A percentile compares a stretch with the other conserved stretches of the same genome.
These are phyloP conservation scores for Clarkia xantiana DNA, from an alignment of 345 rosid species.

Conservation along the genomic window DNA sequence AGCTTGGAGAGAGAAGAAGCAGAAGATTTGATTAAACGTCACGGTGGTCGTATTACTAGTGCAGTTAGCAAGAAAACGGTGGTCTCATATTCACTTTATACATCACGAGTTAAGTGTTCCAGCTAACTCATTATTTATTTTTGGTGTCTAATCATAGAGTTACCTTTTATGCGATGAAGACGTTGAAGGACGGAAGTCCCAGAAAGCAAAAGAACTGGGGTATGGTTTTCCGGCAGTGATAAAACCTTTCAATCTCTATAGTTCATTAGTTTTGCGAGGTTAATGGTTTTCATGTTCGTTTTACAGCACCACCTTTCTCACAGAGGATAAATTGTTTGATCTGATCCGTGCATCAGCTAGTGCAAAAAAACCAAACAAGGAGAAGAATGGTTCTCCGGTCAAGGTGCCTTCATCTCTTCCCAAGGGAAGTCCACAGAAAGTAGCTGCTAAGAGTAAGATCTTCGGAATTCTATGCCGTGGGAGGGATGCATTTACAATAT, in stretches of 20 bases:
- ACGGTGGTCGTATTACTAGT: slow-evolving; percentile 90
- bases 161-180: slow-evolving; percentile 96
- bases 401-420: slow-evolving; percentile 25
- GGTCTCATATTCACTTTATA: slow-evolving; percentile 10
- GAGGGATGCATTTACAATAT: background rate
- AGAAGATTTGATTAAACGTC: slow-evolving; percentile 83
- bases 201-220: slow-evolving; percentile 94
- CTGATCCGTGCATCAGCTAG: slow-evolving; percentile 55
- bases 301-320: slow-evolving; percentile 60
- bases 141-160: slow-evolving; percentile 38
- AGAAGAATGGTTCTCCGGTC: slow-evolving; percentile 22
- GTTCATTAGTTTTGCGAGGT: slow-evolving; percentile 8
- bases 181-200: slow-evolving; percentile 77
- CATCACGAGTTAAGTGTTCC: slow-evolving; percentile 9
- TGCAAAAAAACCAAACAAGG: slow-evolving; percentile 24
- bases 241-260: background rate
- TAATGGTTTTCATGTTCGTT: slow-evolving; percentile 10
- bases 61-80: slow-evolving; percentile 99
- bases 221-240: slow-evolving; percentile 20
- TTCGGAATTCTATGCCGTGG: slow-evolving; percentile 4
- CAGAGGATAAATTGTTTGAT: slow-evolving; percentile 90
- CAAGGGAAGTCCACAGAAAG: slow-evolving; percentile 46
- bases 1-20: slow-evolving; percentile 99
- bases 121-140: slow-evolving; percentile 8
- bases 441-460: slow-evolving; percentile 41